Evolutionary conservation across 2,329 filamentous ascomycete genomes (phyloP).

Genomic region (Ceratocystis destructans): DNA sequence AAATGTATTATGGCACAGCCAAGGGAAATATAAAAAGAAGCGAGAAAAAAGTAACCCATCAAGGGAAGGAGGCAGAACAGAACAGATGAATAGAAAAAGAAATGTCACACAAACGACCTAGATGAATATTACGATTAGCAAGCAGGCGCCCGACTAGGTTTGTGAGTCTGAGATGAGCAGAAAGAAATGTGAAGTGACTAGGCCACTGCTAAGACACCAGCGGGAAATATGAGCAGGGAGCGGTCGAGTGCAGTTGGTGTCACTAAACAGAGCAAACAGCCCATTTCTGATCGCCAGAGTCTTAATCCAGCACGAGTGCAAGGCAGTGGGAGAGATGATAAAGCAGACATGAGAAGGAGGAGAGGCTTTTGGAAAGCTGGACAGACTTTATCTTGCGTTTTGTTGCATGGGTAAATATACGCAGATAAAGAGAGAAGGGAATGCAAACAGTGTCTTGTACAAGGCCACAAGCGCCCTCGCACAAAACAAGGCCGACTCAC

Average conservation of each 20-base stretch:
- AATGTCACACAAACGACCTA: background rate
- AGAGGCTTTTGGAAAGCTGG: background rate
- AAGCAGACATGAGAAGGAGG: background rate
- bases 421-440: background rate
- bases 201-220: background rate
- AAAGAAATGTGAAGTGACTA: too few relatives aligned
- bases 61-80: background rate
- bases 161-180: too few relatives aligned
- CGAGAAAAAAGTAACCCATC: background rate
- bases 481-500: background rate
- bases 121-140: background rate
- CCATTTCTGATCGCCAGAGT: too few relatives aligned
- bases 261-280: background rate
- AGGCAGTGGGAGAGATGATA: background rate
- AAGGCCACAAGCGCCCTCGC: background rate
- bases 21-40: background rate
- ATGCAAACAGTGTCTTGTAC: background rate
- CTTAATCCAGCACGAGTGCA: too few relatives aligned
- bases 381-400: background rate
- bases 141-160: background rate
- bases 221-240: background rate
- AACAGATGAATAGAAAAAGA: conserved; percentile 2
- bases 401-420: too few relatives aligned
- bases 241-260: background rate
- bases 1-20: conserved; percentile 7